Evolutionary conservation across 371 early-diverging fungal genomes (phyloP), one percentile per base, ranked within the genome.

Genomic region (Mucor lusitanicus): DNA sequence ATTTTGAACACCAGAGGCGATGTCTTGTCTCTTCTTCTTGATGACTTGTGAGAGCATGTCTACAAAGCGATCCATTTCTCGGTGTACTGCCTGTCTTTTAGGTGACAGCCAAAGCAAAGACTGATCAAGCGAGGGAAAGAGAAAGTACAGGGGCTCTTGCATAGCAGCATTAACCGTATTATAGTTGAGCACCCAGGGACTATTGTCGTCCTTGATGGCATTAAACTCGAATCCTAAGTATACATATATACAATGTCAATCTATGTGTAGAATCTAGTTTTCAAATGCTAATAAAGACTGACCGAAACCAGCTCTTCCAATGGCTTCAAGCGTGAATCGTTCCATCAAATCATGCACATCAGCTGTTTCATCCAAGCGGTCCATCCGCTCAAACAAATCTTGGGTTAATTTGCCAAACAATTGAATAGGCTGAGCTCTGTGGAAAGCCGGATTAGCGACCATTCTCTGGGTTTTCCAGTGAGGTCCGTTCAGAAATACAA

Each of bases 61-160:
- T 1, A 54, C 6, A 44, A 79, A 46, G n/a, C 19, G 37, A 44
- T 73, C 66, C 55, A 66, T 15, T 11, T 63, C 61, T 28, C 46
- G 28, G 21, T 68, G 50, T 11, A 39, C 42, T 6, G 7, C 12
- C 2, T 19, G 12, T 27, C 71, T 37, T 6, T 46, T 46, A 17
- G 77, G 73, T 35, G 65, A 75, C 17, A 77, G 11, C 59, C 60
- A 60, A 0, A 73, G 21, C 28, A 73, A 68, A 3, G 59, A 59
- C 1, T 48, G 44, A 28, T 87, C 87, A 3, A 85, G 70, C 32
- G 68, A 54, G 3, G 88, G 87, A 39, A 88, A 81, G 50, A 86
- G 44, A 44, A 77, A 70, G 58, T 72, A 82, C 3, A 82, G 57
- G 0, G 82, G 78, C 30, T 79, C 65, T 3, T 63, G 66, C 19